These are phyloP conservation scores for Hypomontagnella submonticulosa DNA, from an alignment of 495 filamentous ascomycete genomes.

Conservation along the genomic window DNA sequence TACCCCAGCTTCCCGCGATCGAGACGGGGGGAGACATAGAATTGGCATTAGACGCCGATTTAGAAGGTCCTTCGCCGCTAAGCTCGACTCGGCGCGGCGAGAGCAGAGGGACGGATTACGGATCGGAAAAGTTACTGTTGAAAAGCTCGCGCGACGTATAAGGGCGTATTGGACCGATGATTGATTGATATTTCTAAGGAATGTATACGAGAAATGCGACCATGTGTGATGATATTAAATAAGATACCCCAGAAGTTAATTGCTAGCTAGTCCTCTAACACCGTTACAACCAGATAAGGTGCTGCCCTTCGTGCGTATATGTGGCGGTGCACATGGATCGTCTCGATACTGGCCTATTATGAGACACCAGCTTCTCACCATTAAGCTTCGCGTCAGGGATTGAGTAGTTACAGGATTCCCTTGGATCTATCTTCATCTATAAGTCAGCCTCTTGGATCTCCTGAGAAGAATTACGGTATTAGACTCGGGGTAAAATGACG, in stretches of 20 bases:
- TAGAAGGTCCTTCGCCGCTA: background rate
- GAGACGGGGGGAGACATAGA: background rate
- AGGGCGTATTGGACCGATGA: background rate
- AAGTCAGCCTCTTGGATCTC: too few relatives aligned
- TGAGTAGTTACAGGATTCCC: too few relatives aligned
- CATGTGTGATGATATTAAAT: background rate
- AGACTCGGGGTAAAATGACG: too few relatives aligned
- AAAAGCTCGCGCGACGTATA: background rate
- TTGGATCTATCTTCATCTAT: too few relatives aligned
- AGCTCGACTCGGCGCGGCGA: background rate
- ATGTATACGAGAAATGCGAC: background rate
- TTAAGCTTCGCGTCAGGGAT: too few relatives aligned
- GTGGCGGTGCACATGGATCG: too few relatives aligned
- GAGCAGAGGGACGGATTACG: background rate
- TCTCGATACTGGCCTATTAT: too few relatives aligned
- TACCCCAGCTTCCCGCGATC: background rate
- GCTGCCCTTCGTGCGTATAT: too few relatives aligned
- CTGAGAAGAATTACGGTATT: too few relatives aligned
- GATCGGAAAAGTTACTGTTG: background rate
- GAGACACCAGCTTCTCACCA: too few relatives aligned
- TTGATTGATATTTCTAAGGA: background rate
- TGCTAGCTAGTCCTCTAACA: background rate
- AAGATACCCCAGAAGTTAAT: conserved; percentile 6
- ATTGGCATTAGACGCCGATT: background rate
- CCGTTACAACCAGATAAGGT: too few relatives aligned